These are phyloP conservation scores for Blumeria graminis DNA, from an alignment of 2,329 filamentous ascomycete genomes.

Conservation along the genomic window DNA sequence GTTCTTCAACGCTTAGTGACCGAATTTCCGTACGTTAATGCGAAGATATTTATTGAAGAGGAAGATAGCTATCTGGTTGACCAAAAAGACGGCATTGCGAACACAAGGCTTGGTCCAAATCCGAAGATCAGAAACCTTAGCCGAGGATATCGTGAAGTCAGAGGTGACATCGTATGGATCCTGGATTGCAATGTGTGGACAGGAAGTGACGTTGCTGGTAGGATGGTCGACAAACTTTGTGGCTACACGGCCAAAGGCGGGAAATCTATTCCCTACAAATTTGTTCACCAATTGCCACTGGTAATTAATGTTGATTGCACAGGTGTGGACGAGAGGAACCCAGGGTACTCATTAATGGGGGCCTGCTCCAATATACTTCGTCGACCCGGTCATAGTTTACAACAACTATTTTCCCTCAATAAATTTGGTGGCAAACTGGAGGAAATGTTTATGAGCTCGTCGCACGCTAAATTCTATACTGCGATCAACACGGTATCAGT, in stretches of 20 bases:
- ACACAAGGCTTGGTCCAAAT: constrained; percentile 57
- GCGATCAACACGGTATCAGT: constrained; percentile 85
- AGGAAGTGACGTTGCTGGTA: constrained; percentile 47
- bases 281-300: constrained; percentile 82
- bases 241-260: constrained; percentile 34
- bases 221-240: constrained; percentile 72
- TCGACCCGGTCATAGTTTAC: too few relatives aligned
- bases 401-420: constrained; percentile 8
- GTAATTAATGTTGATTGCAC: constrained; percentile 40
- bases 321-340: constrained; percentile 4
- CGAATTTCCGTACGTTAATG: constrained; percentile 51
- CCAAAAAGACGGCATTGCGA: constrained; percentile 18
- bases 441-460: constrained; percentile 81
- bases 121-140: constrained; percentile 98
- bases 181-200: constrained; percentile 96
- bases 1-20: constrained; percentile 44
- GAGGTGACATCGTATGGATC: constrained; percentile 77
- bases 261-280: constrained; percentile 44
- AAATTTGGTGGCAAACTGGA: constrained; percentile 62
- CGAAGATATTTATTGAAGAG: constrained; percentile 52
- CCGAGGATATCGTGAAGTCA: constrained; percentile 69
- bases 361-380: constrained; percentile 1
- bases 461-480: constrained; percentile 91
- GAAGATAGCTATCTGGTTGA: constrained; percentile 49
- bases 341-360: constrained; percentile 7